These are phyloP conservation scores for Rhodocollybia butyracea DNA, from an alignment of 768 basidiomycete species.

Conservation along the genomic window DNA sequence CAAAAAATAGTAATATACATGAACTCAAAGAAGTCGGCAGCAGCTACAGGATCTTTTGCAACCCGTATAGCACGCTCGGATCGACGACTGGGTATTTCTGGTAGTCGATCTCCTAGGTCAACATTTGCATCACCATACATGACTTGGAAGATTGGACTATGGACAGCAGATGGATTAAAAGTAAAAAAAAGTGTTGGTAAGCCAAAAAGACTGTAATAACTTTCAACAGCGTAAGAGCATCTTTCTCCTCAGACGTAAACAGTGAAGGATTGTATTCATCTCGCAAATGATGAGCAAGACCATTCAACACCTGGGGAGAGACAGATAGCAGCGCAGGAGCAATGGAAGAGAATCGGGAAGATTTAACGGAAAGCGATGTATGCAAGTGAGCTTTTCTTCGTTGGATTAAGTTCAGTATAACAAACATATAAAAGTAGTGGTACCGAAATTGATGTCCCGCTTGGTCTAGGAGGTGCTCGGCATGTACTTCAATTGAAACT, in stretches of 20 bases:
- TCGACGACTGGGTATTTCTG: conserved; percentile 10
- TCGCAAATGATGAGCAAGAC: neutral
- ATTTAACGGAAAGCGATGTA: neutral
- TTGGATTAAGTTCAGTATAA: conserved; percentile 14
- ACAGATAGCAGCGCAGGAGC: neutral
- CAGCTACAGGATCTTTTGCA: conserved; percentile 31
- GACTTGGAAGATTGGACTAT: conserved; percentile 22
- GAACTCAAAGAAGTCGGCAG: conserved; percentile 30
- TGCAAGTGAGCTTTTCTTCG: conserved; percentile 6
- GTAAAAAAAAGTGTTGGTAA: conserved; percentile 25
- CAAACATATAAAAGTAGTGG: conserved; percentile 12
- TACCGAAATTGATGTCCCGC: conserved; percentile 10
- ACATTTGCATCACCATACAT: conserved; percentile 15
- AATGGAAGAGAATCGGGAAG: neutral
- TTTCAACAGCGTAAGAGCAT: conserved; percentile 20
- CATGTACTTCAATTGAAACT: conserved; percentile 2
- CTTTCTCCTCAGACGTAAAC: conserved; percentile 11
- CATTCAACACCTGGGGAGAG: neutral
- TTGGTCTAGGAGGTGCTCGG: conserved; percentile 1
- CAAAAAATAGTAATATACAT: conserved; percentile 19
- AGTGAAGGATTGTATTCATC: neutral
- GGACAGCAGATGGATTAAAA: conserved; percentile 19
- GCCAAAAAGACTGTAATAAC: conserved; percentile 26
- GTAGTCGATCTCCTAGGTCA: conserved; percentile 17
- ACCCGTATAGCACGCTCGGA: conserved; percentile 18